Percentiles rank a stretch among this genome's conserved stretches.
Conservation (phyloP, 208 protist species). For the Borovskyia barvae region DNA sequence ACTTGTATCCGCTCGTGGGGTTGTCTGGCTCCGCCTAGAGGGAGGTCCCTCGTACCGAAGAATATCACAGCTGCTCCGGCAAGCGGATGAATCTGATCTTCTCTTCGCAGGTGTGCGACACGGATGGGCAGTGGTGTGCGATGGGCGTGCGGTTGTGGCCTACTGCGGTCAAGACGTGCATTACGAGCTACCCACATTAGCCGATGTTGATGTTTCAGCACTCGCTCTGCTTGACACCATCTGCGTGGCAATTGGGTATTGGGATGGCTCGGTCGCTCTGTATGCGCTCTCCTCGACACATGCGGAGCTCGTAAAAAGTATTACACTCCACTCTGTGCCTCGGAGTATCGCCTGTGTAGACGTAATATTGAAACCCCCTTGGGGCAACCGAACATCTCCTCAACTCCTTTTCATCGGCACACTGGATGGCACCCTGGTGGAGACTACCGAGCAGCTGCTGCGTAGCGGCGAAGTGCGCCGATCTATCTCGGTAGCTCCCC, state of each 20-base stretch:
- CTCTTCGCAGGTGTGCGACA: conserved; percentile 8
- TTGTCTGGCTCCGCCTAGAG: conserved; percentile 10
- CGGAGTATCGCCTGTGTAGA: conserved; percentile 20
- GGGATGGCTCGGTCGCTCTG: conserved; percentile 18
- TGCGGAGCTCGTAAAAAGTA: conserved; percentile 1
- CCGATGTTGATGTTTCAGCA: conserved; percentile 11
- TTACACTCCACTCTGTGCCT: conserved; percentile 27
- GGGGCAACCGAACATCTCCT: too few species aligned
- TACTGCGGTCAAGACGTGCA: conserved; percentile 7
- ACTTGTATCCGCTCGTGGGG: conserved; percentile 11
- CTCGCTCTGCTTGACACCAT: conserved; percentile 6
- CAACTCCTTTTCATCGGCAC: conserved; percentile 21
- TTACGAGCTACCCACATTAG: neutral
- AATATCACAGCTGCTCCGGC: conserved; percentile 8
- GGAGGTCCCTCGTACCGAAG: conserved; percentile 1
- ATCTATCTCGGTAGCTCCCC: conserved; percentile 32
- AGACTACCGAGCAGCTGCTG: conserved; percentile 19
- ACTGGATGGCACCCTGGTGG: conserved; percentile 26
- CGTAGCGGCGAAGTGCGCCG: conserved; percentile 13
- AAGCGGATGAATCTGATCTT: neutral
- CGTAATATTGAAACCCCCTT: too few species aligned
- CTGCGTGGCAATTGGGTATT: conserved; percentile 11
- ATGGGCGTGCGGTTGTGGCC: conserved; percentile 5
- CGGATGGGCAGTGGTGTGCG: conserved; percentile 14
- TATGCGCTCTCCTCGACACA: conserved; percentile 1